A percentile compares a stretch with the other conserved stretches of the same genome.
Conservation (phyloP, 306 rosid genomes). For the Prunus fruticosa region DNA sequence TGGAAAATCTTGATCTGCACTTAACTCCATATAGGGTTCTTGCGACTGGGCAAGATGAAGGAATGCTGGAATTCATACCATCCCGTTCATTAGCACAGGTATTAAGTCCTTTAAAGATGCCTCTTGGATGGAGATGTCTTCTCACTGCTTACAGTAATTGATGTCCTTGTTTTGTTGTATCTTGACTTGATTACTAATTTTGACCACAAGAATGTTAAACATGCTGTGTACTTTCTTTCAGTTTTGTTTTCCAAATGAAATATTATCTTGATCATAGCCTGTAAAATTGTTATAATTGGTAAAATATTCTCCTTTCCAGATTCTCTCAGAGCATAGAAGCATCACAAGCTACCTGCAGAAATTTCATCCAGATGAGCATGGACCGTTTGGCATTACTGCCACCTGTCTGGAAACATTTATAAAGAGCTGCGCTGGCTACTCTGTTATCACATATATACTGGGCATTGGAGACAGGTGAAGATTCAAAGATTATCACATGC, state of each 20-base stretch:
- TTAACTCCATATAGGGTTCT: slow-evolving; percentile 93
- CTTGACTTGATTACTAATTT: not conserved
- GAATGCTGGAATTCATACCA: slow-evolving; percentile 95
- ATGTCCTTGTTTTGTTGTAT: not conserved
- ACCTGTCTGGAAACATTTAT: slow-evolving; percentile 95
- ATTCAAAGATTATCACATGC: slow-evolving; percentile 4
- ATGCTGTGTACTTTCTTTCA: not conserved
- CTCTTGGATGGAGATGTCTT: not conserved
- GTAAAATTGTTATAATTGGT: not conserved
- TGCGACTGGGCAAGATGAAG: slow-evolving; percentile 99
- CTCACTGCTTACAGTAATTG: slow-evolving; percentile 16
- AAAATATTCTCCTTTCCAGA: slow-evolving; percentile 40
- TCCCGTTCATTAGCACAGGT: slow-evolving; percentile 91
- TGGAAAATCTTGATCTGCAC: slow-evolving; percentile 88
- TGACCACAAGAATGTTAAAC: not conserved
- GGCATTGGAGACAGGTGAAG: slow-evolving; percentile 98
- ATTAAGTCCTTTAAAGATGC: slow-evolving; percentile 14
- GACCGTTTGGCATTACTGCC: slow-evolving; percentile 93
- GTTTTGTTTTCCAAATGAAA: too few relatives aligned
- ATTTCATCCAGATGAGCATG: slow-evolving; percentile 95
- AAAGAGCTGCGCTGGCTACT: slow-evolving; percentile 99
- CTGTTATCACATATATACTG: slow-evolving; percentile 95
- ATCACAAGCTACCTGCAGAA: slow-evolving; percentile 90
- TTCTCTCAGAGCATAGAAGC: slow-evolving; percentile 92
- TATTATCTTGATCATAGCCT: not conserved